These are phyloP conservation scores for Pichia sp. DNA, from an alignment of 1,139 yeast genomes.

Conservation along the genomic window DNA sequence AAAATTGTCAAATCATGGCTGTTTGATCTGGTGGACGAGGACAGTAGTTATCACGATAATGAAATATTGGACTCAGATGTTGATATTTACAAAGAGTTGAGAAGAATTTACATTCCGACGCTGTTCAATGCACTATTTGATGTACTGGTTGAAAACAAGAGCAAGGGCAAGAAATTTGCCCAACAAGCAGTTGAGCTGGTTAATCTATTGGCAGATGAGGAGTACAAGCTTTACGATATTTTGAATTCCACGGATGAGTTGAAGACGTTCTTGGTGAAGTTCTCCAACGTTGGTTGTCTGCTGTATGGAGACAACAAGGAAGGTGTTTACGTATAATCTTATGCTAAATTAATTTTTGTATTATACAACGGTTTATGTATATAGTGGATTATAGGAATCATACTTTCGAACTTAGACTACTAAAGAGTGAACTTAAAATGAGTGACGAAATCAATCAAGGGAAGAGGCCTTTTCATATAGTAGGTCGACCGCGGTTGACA, in stretches of 20 bases:
- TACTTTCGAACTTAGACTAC: background rate
- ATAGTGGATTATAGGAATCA: background rate
- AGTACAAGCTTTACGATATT: conserved; percentile 45
- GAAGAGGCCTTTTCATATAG: conserved; percentile 89
- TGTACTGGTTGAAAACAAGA: conserved; percentile 36
- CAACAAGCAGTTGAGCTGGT: conserved; percentile 57
- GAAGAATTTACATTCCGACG: conserved; percentile 71
- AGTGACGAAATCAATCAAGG: conserved; percentile 27
- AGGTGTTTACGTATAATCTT: conserved; percentile 35
- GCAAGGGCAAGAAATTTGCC: conserved; percentile 29
- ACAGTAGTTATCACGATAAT: conserved; percentile 14
- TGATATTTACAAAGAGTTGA: conserved; percentile 40
- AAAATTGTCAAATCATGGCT: conserved; percentile 23
- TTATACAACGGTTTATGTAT: background rate
- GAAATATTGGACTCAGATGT: conserved; percentile 18
- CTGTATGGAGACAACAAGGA: conserved; percentile 25
- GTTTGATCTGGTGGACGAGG: conserved; percentile 21
- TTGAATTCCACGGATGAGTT: conserved; percentile 56
- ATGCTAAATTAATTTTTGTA: background rate
- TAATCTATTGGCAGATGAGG: conserved; percentile 49
- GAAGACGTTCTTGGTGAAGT: conserved; percentile 53
- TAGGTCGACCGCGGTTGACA: conserved; percentile 85
- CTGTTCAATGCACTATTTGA: conserved; percentile 55
- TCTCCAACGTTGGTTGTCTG: conserved; percentile 47
- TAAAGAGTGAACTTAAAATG: background rate